Base-by-base conservation (phyloP, 2,329 filamentous ascomycete genomes). In the Geosmithia flava region DNA sequence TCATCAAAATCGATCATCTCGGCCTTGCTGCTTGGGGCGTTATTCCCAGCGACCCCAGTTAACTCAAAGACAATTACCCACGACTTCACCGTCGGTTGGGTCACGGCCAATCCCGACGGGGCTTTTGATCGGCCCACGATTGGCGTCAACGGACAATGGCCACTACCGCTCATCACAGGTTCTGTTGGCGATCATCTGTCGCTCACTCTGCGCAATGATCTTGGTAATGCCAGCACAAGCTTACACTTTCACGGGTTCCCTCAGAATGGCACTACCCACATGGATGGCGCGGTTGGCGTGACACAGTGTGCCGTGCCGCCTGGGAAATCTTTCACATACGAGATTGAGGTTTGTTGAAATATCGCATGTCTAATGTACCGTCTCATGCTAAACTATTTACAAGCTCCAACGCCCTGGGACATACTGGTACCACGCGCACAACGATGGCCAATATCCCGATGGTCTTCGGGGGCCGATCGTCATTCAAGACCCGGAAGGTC, bases 61-160 rank as follows among this genome's bases (percentile, higher is more conserved):
- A 20, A 10, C 11, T 41, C 42, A 2, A 30, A 27, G 8, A 47
- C 46, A 7, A 30, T 47, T 16, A 19, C 23, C 4, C 77, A 83
- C 57, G 70, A 86, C 60, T 87, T 84, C 66, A 78, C 81, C 55
- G 71, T 87, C 53, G 76, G 74, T 50, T 89, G 85, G 85, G 78
- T 87, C 11, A 75, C 66, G 42, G 77, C 81, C 33, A 83, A 85
- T 55, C 87, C 86, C 0, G 86, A 91, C 65, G 81, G 80, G 20
- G 68, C 72, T 7, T 73, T 74, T 50, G 69, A 76, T 40, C 74
- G 85, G 30, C 73, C 79, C n/a, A 76, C 77, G 3, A 86, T 91
- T 58, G 85, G 83, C 44, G 83, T 93, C 66, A 91, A 93, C 57
- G 78, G 77, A 4, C 62, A 81, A 65, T 88, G 85, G 83, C 87